Evolutionary conservation across 2,329 filamentous ascomycete species (phyloP).

Genomic region (Fusarium sp.): DNA sequence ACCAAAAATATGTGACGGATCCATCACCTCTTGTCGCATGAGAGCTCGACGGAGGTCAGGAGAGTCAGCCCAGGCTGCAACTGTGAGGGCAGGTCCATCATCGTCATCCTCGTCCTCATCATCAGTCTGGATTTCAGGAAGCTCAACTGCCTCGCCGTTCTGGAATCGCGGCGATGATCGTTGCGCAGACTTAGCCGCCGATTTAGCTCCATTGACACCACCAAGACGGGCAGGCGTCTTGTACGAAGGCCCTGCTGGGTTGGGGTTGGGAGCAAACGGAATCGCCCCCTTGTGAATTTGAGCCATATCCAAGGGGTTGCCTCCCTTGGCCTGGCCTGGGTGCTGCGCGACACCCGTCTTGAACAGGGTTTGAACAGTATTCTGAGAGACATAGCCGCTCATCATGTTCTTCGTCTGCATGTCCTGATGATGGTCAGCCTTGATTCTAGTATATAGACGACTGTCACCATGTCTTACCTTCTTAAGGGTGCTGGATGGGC

Average conservation of each 20-base stretch:
- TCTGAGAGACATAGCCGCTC: slow-evolving; percentile 71
- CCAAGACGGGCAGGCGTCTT: slow-evolving; percentile 77
- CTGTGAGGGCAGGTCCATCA: slow-evolving; percentile 62
- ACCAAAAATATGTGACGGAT: slow-evolving; percentile 89
- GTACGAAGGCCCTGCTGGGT: slow-evolving; percentile 65
- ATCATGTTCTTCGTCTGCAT: slow-evolving; percentile 69
- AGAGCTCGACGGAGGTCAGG: slow-evolving; percentile 83
- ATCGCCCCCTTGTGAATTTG: slow-evolving; percentile 91
- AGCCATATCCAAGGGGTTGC: slow-evolving; percentile 84
- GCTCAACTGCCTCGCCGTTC: slow-evolving; percentile 88
- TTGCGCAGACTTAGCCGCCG: slow-evolving; percentile 69
- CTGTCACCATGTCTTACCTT: slow-evolving; percentile 69
- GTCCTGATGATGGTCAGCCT: slow-evolving; percentile 64
- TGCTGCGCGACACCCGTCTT: slow-evolving; percentile 78
- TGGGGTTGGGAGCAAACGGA: slow-evolving; percentile 82
- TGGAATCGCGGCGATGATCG: slow-evolving; percentile 86
- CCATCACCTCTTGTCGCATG: slow-evolving; percentile 84
- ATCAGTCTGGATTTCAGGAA: slow-evolving; percentile 96
- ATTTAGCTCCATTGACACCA: slow-evolving; percentile 59
- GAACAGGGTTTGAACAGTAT: slow-evolving; percentile 69
- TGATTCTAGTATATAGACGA: neutral
- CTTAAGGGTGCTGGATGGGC: slow-evolving; percentile 77
- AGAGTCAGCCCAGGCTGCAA: slow-evolving; percentile 89
- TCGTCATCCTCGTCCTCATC: slow-evolving; percentile 87
- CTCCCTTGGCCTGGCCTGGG: slow-evolving; percentile 70